These are phyloP conservation scores for Nannochloris sp. DNA, from an alignment of 139 green algal genomes.

Conservation along the genomic window DNA sequence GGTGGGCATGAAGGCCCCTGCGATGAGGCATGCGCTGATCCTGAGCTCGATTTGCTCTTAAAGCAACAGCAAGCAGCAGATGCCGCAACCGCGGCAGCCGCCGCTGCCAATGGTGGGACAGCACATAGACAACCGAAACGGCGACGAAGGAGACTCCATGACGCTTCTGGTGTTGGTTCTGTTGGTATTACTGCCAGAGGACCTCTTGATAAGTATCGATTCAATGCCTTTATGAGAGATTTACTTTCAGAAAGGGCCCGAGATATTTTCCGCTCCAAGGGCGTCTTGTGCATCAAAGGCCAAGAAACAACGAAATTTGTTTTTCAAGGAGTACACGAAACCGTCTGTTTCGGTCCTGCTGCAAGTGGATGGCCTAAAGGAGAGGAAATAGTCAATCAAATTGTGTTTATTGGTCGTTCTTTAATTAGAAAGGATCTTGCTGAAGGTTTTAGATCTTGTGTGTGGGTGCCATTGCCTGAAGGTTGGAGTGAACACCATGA, in stretches of 20 bases:
- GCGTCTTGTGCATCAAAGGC: slow-evolving; percentile 64
- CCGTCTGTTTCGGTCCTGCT: slow-evolving; percentile 64
- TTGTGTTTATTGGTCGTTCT: slow-evolving; percentile 77
- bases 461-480: slow-evolving; percentile 67
- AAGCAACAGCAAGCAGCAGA: slow-evolving; percentile 5
- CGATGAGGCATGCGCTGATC: background rate
- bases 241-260: slow-evolving; percentile 65
- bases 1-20: background rate
- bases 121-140: slow-evolving; percentile 48
- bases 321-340: slow-evolving; percentile 84
- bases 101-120: background rate
- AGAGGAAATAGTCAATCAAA: slow-evolving; percentile 61
- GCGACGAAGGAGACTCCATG: slow-evolving; percentile 56
- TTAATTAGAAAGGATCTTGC: slow-evolving; percentile 43
- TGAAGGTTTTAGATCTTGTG: slow-evolving; percentile 61
- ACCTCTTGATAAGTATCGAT: slow-evolving; percentile 65
- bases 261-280: slow-evolving; percentile 84
- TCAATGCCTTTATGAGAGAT: slow-evolving; percentile 84
- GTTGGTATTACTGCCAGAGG: slow-evolving; percentile 66
- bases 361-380: slow-evolving; percentile 48
- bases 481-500: slow-evolving; percentile 68
- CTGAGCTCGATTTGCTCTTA: slow-evolving; percentile 2
- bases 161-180: slow-evolving; percentile 54
- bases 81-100: background rate
- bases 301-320: slow-evolving; percentile 66